These are phyloP conservation scores for Ophiostoma novo-ulmi DNA, from an alignment of 2,329 filamentous ascomycete species.

Conservation along the genomic window DNA sequence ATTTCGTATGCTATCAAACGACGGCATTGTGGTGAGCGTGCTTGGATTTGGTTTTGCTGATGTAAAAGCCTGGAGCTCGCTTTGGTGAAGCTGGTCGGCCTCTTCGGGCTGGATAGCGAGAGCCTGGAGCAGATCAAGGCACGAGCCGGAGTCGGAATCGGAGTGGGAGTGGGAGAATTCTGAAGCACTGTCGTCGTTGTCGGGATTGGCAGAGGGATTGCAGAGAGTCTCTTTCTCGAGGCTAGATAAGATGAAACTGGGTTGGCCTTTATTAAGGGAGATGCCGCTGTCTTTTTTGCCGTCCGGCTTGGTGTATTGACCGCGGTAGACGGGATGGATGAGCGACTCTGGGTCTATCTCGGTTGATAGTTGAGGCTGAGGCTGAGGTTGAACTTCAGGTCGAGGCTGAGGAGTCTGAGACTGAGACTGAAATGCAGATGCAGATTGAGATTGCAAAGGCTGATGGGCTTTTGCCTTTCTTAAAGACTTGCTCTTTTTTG, in stretches of 20 bases:
- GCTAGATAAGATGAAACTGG: background rate
- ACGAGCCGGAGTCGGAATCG: conserved; percentile 27
- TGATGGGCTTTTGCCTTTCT: background rate
- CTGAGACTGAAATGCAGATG: background rate
- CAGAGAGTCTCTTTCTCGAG: background rate
- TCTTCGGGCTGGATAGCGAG: conserved; percentile 30
- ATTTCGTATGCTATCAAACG: background rate
- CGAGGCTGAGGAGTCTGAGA: background rate
- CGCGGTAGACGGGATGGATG: conserved; percentile 14
- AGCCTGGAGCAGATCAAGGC: conserved; percentile 32
- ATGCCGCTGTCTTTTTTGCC: conserved; percentile 26
- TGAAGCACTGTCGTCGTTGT: background rate
- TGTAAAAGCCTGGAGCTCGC: background rate
- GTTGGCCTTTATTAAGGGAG: conserved; percentile 15
- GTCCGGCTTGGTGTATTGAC: conserved; percentile 13
- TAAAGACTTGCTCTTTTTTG: background rate
- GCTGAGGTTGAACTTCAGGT: background rate
- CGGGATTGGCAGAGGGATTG: background rate
- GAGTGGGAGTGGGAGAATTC: conserved; percentile 23
- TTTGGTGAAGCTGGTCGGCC: conserved; percentile 14
- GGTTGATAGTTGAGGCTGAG: background rate
- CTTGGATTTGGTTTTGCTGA: background rate
- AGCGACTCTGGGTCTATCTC: conserved; percentile 1
- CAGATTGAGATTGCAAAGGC: background rate
- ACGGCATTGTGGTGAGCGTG: background rate